phyloP scores from a whole-genome alignment of 306 rosid genomes.

The Malus fusca region DNA sequence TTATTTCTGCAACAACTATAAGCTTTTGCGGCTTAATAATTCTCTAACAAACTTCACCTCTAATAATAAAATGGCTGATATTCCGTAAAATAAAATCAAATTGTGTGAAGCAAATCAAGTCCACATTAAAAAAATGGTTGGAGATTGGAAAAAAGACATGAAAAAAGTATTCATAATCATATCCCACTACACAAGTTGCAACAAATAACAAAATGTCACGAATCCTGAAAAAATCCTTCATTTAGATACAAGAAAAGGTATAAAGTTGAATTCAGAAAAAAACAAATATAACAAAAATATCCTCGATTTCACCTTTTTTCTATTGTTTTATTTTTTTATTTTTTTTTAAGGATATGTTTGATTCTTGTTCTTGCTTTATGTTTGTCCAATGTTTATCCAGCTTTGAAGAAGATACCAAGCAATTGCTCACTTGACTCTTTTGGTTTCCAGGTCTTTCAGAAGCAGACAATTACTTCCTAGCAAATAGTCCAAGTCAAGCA shows the following conservation, averaged over 20 bases:
- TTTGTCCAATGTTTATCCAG: not conserved
- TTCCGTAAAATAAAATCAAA: not conserved
- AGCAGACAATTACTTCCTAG: not conserved
- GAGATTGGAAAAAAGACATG: not conserved
- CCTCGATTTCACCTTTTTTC: slow-evolving; percentile 1
- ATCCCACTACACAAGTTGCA: not conserved
- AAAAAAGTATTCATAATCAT: not conserved
- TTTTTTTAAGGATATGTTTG: not conserved
- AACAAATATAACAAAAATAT: not conserved
- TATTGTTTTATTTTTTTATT: not conserved
- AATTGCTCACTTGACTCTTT: slow-evolving; percentile 21
- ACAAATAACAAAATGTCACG: not conserved
- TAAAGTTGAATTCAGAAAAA: not conserved
- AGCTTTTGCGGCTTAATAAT: not conserved
- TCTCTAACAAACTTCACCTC: not conserved
- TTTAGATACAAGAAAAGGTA: not conserved
- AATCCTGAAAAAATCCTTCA: not conserved
- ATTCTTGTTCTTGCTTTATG: not conserved
- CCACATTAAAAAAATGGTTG: not conserved
- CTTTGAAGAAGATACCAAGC: slow-evolving; percentile 1
- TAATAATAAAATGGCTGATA: not conserved
- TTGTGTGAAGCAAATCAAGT: not conserved
- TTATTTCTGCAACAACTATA: too few relatives aligned
- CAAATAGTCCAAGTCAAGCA: not conserved
- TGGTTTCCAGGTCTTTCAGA: slow-evolving; percentile 11